Percentiles rank a stretch among this genome's conserved stretches.
Evolutionary conservation across 768 basidiomycete species (phyloP).

Genomic region (Cubamyces lactineus): DNA sequence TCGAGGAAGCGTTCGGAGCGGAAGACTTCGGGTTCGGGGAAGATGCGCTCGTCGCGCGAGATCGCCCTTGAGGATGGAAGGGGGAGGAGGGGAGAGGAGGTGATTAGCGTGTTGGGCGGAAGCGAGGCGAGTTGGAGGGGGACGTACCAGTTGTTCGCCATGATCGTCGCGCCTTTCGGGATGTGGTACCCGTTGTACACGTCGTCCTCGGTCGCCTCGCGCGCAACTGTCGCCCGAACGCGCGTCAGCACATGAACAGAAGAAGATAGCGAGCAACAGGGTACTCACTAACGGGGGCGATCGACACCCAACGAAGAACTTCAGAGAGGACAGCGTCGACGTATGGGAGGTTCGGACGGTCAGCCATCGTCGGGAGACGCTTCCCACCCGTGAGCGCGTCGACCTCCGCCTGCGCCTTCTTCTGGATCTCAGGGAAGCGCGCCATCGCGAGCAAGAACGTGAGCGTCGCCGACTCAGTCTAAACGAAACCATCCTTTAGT

Average conservation of each 20-base stretch:
- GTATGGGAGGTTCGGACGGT: constrained; percentile 24
- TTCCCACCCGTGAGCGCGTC: constrained; percentile 18
- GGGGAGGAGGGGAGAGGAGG: too few species aligned
- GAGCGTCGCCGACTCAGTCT: constrained; percentile 26
- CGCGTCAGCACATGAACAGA: neutral
- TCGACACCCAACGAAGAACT: constrained; percentile 29
- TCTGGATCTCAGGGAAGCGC: constrained; percentile 24
- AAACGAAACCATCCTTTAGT: neutral
- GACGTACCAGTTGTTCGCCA: constrained; percentile 36
- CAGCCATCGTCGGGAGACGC: constrained; percentile 25
- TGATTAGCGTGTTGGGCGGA: neutral
- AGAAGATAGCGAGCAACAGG: neutral
- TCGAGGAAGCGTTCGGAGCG: constrained; percentile 35
- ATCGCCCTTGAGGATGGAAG: constrained; percentile 34
- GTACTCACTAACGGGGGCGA: constrained; percentile 25
- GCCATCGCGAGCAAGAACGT: constrained; percentile 30
- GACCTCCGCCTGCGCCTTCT: constrained; percentile 28
- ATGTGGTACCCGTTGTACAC: constrained; percentile 33
- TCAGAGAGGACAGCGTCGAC: constrained; percentile 26
- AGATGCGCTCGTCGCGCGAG: constrained; percentile 35
- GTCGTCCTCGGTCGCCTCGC: constrained; percentile 27
- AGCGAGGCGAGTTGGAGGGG: neutral
- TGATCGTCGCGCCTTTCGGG: constrained; percentile 35
- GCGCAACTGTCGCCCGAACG: constrained; percentile 7
- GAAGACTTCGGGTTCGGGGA: constrained; percentile 36